phyloP scores from a whole-genome alignment of 768 basidiomycete genomes.

The Podaxis sp. region DNA sequence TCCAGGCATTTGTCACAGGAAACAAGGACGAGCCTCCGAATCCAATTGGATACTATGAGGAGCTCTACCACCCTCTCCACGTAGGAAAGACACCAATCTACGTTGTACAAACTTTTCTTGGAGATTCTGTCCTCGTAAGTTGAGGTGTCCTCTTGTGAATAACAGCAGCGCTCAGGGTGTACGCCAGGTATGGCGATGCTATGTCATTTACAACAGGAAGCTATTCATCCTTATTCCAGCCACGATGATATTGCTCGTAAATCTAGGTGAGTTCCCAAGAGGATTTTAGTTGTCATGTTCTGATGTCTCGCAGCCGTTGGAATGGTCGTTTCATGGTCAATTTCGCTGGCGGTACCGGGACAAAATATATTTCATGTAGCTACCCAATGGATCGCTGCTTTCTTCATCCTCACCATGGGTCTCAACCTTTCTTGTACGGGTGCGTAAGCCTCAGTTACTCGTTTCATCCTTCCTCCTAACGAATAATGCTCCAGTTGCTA shows the following conservation, averaged over 20 bases:
- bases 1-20: conserved; percentile 4
- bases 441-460: background rate
- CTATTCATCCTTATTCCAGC: background rate
- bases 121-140: conserved; percentile 7
- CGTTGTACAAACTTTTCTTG: background rate
- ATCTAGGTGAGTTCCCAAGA: background rate
- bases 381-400: background rate
- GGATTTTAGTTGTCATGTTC: background rate
- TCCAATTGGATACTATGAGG: background rate
- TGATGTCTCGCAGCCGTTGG: background rate
- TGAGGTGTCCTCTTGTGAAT: background rate
- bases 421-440: conserved; percentile 5
- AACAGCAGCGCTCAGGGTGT: background rate
- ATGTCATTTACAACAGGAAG: background rate
- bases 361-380: background rate
- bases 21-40: background rate
- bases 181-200: conserved; percentile 5
- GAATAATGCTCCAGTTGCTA: background rate
- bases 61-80: conserved; percentile 1
- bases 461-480: background rate
- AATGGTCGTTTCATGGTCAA: conserved; percentile 3
- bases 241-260: background rate
- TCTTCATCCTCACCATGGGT: conserved; percentile 10
- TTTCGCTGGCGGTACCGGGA: background rate
- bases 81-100: background rate